Evolutionary conservation across 139 green algal genomes (phyloP).

Genomic region (Dunaliella primolecta): DNA sequence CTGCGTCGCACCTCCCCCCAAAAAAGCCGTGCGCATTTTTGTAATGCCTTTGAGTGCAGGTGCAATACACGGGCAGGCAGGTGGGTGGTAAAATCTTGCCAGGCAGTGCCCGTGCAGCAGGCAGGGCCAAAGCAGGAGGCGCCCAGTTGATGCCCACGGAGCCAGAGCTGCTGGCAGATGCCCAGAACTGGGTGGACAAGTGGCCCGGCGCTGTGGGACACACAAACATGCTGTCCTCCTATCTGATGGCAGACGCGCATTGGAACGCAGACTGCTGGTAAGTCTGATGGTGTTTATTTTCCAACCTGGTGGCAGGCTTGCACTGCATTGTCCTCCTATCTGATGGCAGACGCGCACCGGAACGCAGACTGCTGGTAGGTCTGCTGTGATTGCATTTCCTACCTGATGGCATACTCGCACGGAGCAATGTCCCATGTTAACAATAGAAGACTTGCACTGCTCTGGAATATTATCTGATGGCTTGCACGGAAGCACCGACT

Average conservation of each 20-base stretch:
- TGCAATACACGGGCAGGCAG: slow-evolving; percentile 41
- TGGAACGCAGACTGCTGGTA: slow-evolving; percentile 43
- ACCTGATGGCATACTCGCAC: neutral
- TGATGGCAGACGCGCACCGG: slow-evolving; percentile 34
- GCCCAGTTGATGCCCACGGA: slow-evolving; percentile 30
- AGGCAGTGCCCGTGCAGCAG: neutral
- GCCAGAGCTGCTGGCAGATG: slow-evolving; percentile 46
- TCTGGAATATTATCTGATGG: slow-evolving; percentile 39
- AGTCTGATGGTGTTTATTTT: no score
- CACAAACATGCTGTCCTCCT: slow-evolving; percentile 30
- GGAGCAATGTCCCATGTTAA: no score
- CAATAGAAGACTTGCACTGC: no score
- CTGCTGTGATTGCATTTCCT: no score
- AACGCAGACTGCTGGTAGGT: slow-evolving; percentile 42
- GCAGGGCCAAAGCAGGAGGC: slow-evolving; percentile 6
- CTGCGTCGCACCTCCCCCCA: no score
- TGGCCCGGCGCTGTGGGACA: slow-evolving; percentile 57
- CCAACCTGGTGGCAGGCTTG: neutral
- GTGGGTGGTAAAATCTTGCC: slow-evolving; percentile 12
- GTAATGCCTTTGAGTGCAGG: no score
- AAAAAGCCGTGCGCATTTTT: no score
- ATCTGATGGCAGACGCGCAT: slow-evolving; percentile 36
- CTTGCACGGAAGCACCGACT: slow-evolving; percentile 42
- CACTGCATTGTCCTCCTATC: slow-evolving; percentile 21
- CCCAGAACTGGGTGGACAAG: slow-evolving; percentile 55